phyloP scores from a whole-genome alignment of 441 rosid genomes.

The Metrosideros polymorpha region DNA sequence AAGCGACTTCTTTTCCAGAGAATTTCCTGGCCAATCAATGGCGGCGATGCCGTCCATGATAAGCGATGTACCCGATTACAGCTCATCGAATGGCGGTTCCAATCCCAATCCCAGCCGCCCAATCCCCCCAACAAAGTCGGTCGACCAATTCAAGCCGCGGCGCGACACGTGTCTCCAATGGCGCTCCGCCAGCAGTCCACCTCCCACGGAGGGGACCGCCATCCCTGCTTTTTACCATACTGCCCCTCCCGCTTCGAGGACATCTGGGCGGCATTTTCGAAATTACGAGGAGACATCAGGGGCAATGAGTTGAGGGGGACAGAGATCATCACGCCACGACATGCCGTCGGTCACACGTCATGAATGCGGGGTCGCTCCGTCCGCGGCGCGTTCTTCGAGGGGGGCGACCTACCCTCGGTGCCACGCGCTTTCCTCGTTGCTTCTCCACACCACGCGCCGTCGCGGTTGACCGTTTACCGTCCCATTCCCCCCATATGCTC shows the following conservation, averaged over 20 bases:
- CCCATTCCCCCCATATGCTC: background rate
- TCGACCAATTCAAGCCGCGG: background rate
- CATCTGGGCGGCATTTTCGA: background rate
- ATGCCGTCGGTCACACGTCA: background rate
- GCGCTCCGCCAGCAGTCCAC: background rate
- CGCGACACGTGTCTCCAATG: background rate
- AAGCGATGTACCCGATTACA: constrained; percentile 26
- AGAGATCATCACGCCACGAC: background rate
- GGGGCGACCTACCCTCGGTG: background rate
- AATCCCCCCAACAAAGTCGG: background rate
- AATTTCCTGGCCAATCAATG: background rate
- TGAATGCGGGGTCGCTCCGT: background rate
- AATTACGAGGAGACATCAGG: background rate
- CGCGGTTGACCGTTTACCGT: background rate
- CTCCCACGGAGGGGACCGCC: background rate
- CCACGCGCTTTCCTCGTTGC: background rate
- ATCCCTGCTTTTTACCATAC: background rate
- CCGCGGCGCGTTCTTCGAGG: background rate
- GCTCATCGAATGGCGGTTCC: constrained; percentile 14
- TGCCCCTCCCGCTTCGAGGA: accelerated
- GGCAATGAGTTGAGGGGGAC: background rate
- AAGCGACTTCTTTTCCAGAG: background rate
- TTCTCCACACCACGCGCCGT: background rate
- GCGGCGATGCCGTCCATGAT: constrained; percentile 44
- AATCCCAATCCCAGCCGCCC: constrained; percentile 18